phyloP scores from a whole-genome alignment of 345 rosid genomes.

The Cardamine chenopodiifolia region DNA sequence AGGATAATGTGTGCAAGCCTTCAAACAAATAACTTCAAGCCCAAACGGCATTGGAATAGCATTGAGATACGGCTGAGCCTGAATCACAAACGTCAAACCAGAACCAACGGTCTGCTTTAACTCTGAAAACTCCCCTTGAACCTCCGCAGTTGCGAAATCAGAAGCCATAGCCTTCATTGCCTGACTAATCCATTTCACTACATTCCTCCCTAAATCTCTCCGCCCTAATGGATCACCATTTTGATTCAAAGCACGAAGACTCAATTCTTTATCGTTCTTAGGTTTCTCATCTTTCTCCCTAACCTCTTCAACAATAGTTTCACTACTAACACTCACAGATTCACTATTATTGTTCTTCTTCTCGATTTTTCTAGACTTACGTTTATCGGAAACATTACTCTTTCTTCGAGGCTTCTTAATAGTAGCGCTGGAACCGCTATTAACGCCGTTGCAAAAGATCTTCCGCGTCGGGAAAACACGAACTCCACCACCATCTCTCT shows the following conservation, averaged over 20 bases:
- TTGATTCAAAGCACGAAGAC: slow-evolving; percentile 51
- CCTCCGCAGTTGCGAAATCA: slow-evolving; percentile 77
- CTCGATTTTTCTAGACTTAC: slow-evolving; percentile 27
- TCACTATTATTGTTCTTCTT: not conserved
- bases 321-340: slow-evolving; percentile 28
- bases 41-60: slow-evolving; percentile 88
- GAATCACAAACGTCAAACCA: slow-evolving; percentile 86
- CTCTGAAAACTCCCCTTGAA: slow-evolving; percentile 76
- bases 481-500: slow-evolving; percentile 23
- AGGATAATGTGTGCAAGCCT: slow-evolving; percentile 87
- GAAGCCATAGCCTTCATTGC: slow-evolving; percentile 86
- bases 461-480: slow-evolving; percentile 33
- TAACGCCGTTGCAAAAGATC: slow-evolving; percentile 38
- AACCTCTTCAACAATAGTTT: slow-evolving; percentile 22
- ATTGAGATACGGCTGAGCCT: slow-evolving; percentile 83
- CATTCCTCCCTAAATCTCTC: slow-evolving; percentile 75
- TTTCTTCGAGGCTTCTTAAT: slow-evolving; percentile 54
- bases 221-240: slow-evolving; percentile 88
- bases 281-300: slow-evolving; percentile 10
- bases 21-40: slow-evolving; percentile 76
- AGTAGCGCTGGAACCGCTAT: slow-evolving; percentile 33
- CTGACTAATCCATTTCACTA: slow-evolving; percentile 78
- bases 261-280: slow-evolving; percentile 36
- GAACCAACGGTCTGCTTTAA: slow-evolving; percentile 74
- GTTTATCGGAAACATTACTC: slow-evolving; percentile 35